Percentiles rank a stretch among this genome's conserved stretches.
Evolutionary conservation across 257 asterid species (phyloP).

Genomic region (Primulina eburnea): DNA sequence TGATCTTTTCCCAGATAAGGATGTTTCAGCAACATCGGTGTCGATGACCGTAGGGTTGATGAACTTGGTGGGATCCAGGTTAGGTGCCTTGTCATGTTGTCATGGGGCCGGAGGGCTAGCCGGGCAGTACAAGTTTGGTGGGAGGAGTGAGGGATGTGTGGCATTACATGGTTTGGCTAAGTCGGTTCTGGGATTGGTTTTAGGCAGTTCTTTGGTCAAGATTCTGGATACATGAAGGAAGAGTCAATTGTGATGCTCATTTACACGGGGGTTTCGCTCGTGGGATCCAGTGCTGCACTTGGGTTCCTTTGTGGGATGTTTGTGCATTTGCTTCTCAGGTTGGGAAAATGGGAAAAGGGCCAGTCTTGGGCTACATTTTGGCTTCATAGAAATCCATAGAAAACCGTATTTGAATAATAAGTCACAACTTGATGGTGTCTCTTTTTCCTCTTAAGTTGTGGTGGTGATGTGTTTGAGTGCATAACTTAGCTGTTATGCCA

Average conservation of each 20-base stretch:
- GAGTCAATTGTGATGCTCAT: slow-evolving; percentile 61
- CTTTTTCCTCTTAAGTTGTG: neutral
- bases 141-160: slow-evolving; percentile 74
- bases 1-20: slow-evolving; percentile 67
- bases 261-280: slow-evolving; percentile 65
- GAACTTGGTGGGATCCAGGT: slow-evolving; percentile 79
- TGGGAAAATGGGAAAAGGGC: slow-evolving; percentile 36
- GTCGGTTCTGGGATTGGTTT: slow-evolving; percentile 49
- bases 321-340: slow-evolving; percentile 50
- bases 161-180: slow-evolving; percentile 71
- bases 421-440: slow-evolving; percentile 2
- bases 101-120: slow-evolving; percentile 89
- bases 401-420: neutral
- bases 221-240: slow-evolving; percentile 46
- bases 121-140: slow-evolving; percentile 84
- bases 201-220: slow-evolving; percentile 65
- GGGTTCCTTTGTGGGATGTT: slow-evolving; percentile 71
- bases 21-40: slow-evolving; percentile 59
- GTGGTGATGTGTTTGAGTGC: neutral
- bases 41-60: slow-evolving; percentile 70
- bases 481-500: neutral
- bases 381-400: slow-evolving; percentile 27
- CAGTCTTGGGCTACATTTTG: slow-evolving; percentile 32
- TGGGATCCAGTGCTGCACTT: slow-evolving; percentile 70
- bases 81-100: slow-evolving; percentile 78